A percentile compares a stretch with the other conserved stretches of the same genome.
Conservation (phyloP, 331 rosid species). For the Prunus yedoensis region DNA sequence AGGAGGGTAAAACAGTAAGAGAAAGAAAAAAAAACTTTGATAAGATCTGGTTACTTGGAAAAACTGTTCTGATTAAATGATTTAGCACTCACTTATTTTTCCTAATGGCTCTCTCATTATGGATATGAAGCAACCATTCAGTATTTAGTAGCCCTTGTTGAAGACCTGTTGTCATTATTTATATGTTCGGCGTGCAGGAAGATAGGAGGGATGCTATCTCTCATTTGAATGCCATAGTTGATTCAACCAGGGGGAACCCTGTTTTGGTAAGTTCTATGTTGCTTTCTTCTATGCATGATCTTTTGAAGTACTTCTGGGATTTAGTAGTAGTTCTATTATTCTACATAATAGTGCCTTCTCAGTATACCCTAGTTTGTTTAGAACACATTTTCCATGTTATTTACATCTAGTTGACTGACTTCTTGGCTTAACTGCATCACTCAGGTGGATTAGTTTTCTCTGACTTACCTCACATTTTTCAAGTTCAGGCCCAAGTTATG, state of each 20-base stretch:
- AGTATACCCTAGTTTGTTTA: conserved; percentile 4
- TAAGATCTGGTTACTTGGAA: too few relatives aligned
- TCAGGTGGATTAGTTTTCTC: conserved; percentile 10
- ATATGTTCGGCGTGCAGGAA: conserved; percentile 50
- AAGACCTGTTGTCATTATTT: conserved; percentile 14
- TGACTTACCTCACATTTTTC: conserved; percentile 23
- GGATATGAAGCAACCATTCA: too few relatives aligned
- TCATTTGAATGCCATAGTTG: conserved; percentile 50
- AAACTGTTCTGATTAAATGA: too few relatives aligned
- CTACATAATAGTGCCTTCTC: conserved; percentile 5
- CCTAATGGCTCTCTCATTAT: too few relatives aligned
- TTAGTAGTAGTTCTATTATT: conserved; percentile 3
- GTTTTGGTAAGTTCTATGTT: conserved; percentile 61
- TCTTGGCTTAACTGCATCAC: not conserved
- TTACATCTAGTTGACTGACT: conserved; percentile 1
- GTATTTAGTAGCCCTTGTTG: conserved; percentile 6
- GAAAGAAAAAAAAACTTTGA: too few relatives aligned
- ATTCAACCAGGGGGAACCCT: conserved; percentile 55
- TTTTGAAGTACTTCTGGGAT: not conserved
- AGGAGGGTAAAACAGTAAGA: too few relatives aligned
- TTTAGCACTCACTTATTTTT: too few relatives aligned
- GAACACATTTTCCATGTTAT: conserved; percentile 22
- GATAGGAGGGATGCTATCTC: conserved; percentile 59
- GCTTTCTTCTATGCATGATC: conserved; percentile 12
- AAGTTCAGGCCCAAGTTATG: conserved; percentile 66